phyloP scores from a whole-genome alignment of 306 rosid species.

The Castanospermum australe region DNA sequence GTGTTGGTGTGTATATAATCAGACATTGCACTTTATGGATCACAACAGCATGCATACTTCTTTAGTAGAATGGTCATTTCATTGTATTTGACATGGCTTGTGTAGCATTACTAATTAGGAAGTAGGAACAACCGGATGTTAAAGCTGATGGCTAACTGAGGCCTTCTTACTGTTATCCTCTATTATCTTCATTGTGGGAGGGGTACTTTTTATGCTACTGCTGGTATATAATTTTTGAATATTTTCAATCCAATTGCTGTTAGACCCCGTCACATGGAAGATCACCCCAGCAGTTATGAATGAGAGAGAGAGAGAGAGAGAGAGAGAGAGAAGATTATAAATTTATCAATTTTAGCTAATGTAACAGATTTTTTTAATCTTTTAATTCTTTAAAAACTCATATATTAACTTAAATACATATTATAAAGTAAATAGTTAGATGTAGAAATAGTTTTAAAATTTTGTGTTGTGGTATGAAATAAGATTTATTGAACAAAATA shows the following conservation, averaged over 20 bases:
- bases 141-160: background rate
- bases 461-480: too few species aligned
- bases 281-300: too few species aligned
- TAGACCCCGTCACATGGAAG: too few species aligned
- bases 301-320: too few species aligned
- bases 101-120: slow-evolving; percentile 1
- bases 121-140: background rate
- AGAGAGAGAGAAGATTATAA: too few species aligned
- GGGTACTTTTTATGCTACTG: slow-evolving; percentile 8
- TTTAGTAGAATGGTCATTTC: background rate
- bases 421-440: too few species aligned
- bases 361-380: too few species aligned
- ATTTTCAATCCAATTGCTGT: background rate
- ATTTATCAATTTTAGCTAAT: too few species aligned
- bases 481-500: too few species aligned
- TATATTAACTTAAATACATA: too few species aligned
- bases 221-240: background rate
- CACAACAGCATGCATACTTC: background rate
- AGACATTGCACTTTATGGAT: slow-evolving; percentile 17
- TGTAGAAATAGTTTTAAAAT: too few species aligned
- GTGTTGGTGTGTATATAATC: background rate
- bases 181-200: slow-evolving; percentile 7
- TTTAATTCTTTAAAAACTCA: too few species aligned
- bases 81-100: background rate
- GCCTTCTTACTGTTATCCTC: slow-evolving; percentile 13